Percentiles rank a stretch among this genome's conserved stretches.
These are phyloP conservation scores for Casuarina equisetifolia DNA, from an alignment of 306 rosid genomes.

Conservation along the genomic window DNA sequence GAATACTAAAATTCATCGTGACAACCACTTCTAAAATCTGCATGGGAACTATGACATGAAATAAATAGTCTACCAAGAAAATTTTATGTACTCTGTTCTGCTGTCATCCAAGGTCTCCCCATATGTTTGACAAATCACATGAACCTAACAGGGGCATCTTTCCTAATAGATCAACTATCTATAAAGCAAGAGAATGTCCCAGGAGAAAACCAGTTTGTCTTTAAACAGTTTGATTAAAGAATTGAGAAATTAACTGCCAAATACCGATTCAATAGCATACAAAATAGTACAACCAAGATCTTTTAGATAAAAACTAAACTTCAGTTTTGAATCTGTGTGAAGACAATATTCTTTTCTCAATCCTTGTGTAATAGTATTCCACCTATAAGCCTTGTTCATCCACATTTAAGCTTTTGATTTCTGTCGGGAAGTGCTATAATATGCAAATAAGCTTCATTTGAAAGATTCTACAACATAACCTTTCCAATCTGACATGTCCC, in stretches of 20 bases:
- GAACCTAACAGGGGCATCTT: background rate
- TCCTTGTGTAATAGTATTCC: background rate
- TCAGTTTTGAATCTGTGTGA: background rate
- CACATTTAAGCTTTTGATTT: background rate
- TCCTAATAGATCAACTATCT: background rate
- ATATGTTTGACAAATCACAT: background rate
- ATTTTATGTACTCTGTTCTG: background rate
- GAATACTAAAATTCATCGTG: too few relatives aligned
- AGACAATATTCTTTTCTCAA: background rate
- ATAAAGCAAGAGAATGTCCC: background rate
- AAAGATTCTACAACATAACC: background rate
- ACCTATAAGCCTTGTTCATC: background rate
- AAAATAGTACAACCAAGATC: constrained; percentile 6
- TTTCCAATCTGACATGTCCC: background rate
- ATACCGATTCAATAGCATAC: background rate
- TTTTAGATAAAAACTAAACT: background rate
- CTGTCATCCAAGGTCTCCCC: background rate
- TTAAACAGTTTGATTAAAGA: background rate
- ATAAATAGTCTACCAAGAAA: background rate
- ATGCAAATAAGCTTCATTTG: background rate
- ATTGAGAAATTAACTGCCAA: background rate
- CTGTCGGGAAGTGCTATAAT: background rate
- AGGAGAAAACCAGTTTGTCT: background rate
- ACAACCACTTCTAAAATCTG: background rate
- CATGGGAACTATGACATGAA: background rate